Base-by-base conservation (phyloP, 106 monocot genomes). In the Dioscorea alata region DNA sequence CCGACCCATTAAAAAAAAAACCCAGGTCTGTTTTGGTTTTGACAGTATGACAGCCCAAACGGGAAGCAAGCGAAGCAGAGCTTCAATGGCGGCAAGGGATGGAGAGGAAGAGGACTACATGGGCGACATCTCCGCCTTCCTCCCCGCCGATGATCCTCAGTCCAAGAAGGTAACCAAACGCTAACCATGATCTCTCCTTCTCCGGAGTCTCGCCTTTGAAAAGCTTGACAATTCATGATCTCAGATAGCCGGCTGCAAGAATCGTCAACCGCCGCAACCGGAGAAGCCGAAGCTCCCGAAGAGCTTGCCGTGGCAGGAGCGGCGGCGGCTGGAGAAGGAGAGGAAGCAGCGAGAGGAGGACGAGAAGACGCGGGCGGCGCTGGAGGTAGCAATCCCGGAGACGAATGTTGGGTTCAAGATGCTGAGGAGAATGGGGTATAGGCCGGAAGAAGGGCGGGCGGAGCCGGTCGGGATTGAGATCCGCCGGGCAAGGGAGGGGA, bases 371-470 rank as follows among this genome's bases (percentile, higher is more conserved):
- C 66, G 64, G 28, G 80, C 73, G 14, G 78, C 74, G 16, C 72
- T 87, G 19, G 79, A 81, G 42, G 23, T 80, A 8, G 75, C 85
- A 6, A 99, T 99, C 28, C 97, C 97, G 0, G 71, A 76, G 10
- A 73, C 85, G n/a, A 99, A 92, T 31, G 69, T 99, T 16, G 92
- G 97, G 59, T 99, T 92, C 72, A 92, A 79, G 83, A 73, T 99
- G 79, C 85, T 99, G n/a, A 61, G 63, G 64, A 63, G 70, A 74
- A 99, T 99, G 97, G 97, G 92, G 20, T 99, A 92, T 74, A 81
- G 24, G 50, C 88, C 90, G 34, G 85, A 79, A 17, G 23, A 35
- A 16, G 86, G 89, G 14, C 32, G 50, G 35, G 68, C 72, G 2
- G 81, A 89, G 64, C 92, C 97, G 8, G 85, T 92, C 28, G 87